phyloP scores from a whole-genome alignment of 164 flowering plant species.

The Umbellularia californica region DNA sequence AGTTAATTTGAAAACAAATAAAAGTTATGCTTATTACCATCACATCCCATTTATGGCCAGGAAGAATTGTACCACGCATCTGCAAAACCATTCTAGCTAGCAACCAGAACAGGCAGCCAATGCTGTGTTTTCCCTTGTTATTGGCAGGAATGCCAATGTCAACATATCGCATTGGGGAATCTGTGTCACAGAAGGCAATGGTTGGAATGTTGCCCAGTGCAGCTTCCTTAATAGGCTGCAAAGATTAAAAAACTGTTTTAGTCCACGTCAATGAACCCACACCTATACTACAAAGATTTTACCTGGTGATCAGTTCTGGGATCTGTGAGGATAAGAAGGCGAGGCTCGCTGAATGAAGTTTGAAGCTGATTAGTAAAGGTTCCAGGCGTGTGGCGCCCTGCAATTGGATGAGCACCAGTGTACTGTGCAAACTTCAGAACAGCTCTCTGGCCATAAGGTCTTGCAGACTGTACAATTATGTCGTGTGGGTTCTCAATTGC shows the following conservation, averaged over 20 bases:
- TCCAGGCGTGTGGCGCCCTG: conserved; percentile 89
- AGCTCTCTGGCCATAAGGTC: conserved; percentile 93
- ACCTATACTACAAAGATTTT: background rate
- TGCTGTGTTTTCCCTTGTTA: conserved; percentile 91
- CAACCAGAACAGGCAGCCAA: conserved; percentile 85
- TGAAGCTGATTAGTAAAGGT: conserved; percentile 88
- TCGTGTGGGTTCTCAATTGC: conserved; percentile 86
- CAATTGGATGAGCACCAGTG: conserved; percentile 78
- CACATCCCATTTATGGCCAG: conserved; percentile 74
- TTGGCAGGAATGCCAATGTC: conserved; percentile 93
- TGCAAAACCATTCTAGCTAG: conserved; percentile 84
- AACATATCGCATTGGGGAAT: conserved; percentile 80
- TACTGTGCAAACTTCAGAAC: conserved; percentile 79
- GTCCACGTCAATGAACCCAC: background rate
- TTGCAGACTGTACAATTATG: conserved; percentile 89
- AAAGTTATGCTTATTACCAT: conserved; percentile 29
- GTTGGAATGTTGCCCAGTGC: conserved; percentile 83
- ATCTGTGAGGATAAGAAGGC: conserved; percentile 76
- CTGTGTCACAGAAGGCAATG: conserved; percentile 93
- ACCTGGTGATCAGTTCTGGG: conserved; percentile 71
- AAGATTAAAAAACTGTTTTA: background rate
- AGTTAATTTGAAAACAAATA: background rate
- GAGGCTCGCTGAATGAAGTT: conserved; percentile 75
- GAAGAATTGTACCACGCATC: conserved; percentile 76
- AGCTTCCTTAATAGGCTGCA: conserved; percentile 88